Percentiles rank a stretch among this genome's conserved stretches.
These are phyloP conservation scores for Zalaria sp. DNA, from an alignment of 2,329 filamentous ascomycete species.

Conservation along the genomic window DNA sequence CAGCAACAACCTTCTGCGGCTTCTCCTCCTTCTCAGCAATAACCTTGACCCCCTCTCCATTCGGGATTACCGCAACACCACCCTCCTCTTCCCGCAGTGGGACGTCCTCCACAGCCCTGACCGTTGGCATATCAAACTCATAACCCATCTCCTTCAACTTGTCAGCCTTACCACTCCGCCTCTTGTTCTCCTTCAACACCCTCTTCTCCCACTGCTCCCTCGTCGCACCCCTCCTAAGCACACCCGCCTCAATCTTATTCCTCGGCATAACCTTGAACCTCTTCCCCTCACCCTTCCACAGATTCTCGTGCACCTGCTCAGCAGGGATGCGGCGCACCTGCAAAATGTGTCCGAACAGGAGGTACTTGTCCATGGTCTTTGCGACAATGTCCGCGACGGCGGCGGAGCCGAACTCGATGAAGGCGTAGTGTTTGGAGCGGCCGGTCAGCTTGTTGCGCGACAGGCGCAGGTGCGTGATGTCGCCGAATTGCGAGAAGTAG, in stretches of 20 bases:
- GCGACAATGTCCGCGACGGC: conserved; percentile 85
- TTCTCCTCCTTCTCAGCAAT: conserved; percentile 15
- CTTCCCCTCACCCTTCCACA: conserved; percentile 83
- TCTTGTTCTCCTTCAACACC: conserved; percentile 57
- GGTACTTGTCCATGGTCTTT: conserved; percentile 95
- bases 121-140: conserved; percentile 58
- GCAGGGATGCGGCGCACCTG: conserved; percentile 69
- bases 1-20: conserved; percentile 3
- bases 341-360: conserved; percentile 86
- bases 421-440: conserved; percentile 83
- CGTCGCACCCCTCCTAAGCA: conserved; percentile 57
- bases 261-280: conserved; percentile 81
- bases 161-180: conserved; percentile 52
- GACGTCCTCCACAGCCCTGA: conserved; percentile 50
- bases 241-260: conserved; percentile 70
- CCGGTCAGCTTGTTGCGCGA: conserved; percentile 89
- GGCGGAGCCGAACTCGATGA: conserved; percentile 68
- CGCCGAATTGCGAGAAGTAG: conserved; percentile 89
- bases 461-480: conserved; percentile 63
- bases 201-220: conserved; percentile 68
- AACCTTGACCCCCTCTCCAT: conserved; percentile 17
- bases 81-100: conserved; percentile 26
- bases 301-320: conserved; percentile 62
- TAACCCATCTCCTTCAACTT: conserved; percentile 74
- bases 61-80: conserved; percentile 13